Percentiles rank a stretch among this genome's conserved stretches.
phyloP scores from a whole-genome alignment of 164 flowering plant genomes.

The Echeveria elegans region DNA sequence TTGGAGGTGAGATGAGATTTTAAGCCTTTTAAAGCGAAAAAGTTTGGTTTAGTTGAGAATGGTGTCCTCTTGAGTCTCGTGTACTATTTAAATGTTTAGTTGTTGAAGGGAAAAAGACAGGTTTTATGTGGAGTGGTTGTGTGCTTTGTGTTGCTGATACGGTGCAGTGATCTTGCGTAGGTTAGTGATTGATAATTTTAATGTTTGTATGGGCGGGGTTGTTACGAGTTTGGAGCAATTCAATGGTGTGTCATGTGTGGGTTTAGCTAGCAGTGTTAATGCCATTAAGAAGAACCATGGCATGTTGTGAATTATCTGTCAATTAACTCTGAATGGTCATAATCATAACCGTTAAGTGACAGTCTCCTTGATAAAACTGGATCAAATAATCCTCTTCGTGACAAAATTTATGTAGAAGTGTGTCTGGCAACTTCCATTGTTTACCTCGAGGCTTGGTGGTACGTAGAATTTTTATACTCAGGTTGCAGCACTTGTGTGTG shows the following conservation, averaged over 20 bases:
- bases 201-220: neutral
- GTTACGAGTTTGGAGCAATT: too few relatives aligned
- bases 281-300: neutral
- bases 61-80: neutral
- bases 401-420: neutral
- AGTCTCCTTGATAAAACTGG: neutral
- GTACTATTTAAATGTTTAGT: neutral
- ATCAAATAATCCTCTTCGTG: too few relatives aligned
- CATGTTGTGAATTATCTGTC: neutral
- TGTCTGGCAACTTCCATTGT: neutral
- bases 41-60: neutral
- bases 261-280: neutral
- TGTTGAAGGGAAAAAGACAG: neutral
- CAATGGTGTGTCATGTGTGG: neutral
- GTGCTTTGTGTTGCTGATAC: neutral
- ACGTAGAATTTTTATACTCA: too few relatives aligned
- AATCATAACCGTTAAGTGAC: neutral
- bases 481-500: neutral
- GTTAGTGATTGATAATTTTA: neutral
- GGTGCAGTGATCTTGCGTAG: too few relatives aligned
- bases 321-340: too few relatives aligned
- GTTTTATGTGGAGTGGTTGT: too few relatives aligned
- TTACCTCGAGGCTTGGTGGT: neutral
- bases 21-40: neutral
- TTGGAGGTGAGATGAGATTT: neutral